Base-by-base conservation (phyloP, 148 eudicot genomes). In the Salicornia ramosissima region DNA sequence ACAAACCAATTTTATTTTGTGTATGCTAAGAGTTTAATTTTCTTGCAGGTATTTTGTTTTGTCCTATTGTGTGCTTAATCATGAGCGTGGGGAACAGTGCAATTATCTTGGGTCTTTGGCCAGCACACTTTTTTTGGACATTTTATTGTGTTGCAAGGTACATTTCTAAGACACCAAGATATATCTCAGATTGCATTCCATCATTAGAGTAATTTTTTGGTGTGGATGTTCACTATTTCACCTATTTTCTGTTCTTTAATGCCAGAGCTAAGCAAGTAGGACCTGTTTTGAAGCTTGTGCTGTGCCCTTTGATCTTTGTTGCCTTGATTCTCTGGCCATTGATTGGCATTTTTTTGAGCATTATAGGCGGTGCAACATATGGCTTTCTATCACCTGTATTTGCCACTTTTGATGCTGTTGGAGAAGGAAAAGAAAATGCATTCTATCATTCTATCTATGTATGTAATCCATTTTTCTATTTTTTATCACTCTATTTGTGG, bases 341-440 rank as follows among this genome's bases (percentile, higher is more conserved):
- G 1, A 57, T 86, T 68, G 89, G 90, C 50, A 81, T 88, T 55
- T 69, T 73, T 9, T 77, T 82, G 26, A 87, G 91, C 54, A 69
- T 85, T 70, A 11, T 86, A 56, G 96, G 92, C 36, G 97, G 96
- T 25, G 83, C 79, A 43, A 80, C 81, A 36, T 94, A 88, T 77
- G 98, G 98, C 62, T 72, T 94, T 75, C 86, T 94, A 78, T 84
- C 88, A 72, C 97, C 97, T 46, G 70, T 94, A 25, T 85, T 90
- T 72, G 97, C 90, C 62, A 94, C 98, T 59, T 87, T 94, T 75
- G 80, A 84, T 59, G 98, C 98, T 25, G 85, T 94, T 72, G 95
- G 88, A 22, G 90, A 86, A 80, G 91, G 92, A 74, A 94, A 88
- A 73, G 78, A 81, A 1, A 56, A 90, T 70, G 77, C 79, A 56